Base-by-base conservation (phyloP, 495 filamentous ascomycete genomes). In the Rostrohypoxylon terebratum region DNA sequence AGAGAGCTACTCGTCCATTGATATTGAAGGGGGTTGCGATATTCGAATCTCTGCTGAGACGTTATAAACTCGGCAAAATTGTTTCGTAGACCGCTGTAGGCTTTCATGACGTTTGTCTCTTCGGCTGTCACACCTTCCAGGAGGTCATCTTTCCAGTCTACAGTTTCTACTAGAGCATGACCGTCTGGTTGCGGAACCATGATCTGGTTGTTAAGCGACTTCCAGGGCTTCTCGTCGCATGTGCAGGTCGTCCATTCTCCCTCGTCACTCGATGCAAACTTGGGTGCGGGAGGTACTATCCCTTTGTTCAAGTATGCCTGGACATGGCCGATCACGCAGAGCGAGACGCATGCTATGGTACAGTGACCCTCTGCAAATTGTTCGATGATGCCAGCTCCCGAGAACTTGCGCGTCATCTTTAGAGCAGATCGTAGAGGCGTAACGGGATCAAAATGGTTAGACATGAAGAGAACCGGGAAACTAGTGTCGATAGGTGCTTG, bases 401-500 rank as follows among this genome's bases (percentile, higher is more conserved):
- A 67, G 54, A 86, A 87, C 67, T 79, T 78, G 33, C 75, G 73
- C 18, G 86, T 79, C 86, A 87, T 87, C 48, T 83, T 83, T n/a
- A 83, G 78, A 0, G 82, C 86, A n/a, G 82, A 77, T 18, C 59
- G 25, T 4, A 90, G 74, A 4, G 89, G 84, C 0, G 87, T 90
- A 34, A 91, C 88, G 0, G 89, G 90, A 57, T 92, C 89, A 13
- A 84, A 77, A 0, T 80, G 83, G 73, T 87, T 91, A 55, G 83
- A 85, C 1, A 91, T 76, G 60, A 92, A 86, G 11, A 92, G 78
- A 36, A 92, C 71, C 0, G 89, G 89, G 68, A 87, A 84, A 0
- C 83, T 80, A 3, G 87, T 90, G 14, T 83, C 73, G 65, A 85
- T 82, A 14, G 78, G 72, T 3, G 72, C 50, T 1, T 77, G 71